phyloP scores from a whole-genome alignment of 805 yeast species.

The Pichia rugopelliculosa region DNA sequence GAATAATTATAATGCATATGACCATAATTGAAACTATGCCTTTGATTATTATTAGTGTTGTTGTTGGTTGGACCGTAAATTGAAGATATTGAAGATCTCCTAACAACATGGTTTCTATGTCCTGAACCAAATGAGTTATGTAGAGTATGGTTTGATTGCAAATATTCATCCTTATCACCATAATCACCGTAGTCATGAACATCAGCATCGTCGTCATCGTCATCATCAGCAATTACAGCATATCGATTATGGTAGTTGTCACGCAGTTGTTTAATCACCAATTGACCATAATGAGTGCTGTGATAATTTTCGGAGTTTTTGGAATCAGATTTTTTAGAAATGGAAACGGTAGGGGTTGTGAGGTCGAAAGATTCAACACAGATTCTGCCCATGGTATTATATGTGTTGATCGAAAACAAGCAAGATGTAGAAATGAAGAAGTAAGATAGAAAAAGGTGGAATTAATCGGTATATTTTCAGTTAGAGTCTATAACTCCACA shows the following conservation, averaged over 20 bases:
- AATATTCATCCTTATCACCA: background rate
- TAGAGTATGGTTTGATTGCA: background rate
- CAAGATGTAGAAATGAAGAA: background rate
- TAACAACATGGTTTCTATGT: background rate
- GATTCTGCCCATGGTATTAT: slow-evolving; percentile 2
- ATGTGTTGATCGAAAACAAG: background rate
- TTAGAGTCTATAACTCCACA: too few relatives aligned
- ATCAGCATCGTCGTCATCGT: background rate
- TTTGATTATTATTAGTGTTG: background rate
- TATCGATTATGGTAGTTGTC: background rate
- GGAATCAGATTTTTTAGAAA: background rate
- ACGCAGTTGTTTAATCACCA: background rate
- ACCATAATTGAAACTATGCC: background rate
- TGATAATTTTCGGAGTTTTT: background rate
- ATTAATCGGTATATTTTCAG: too few relatives aligned
- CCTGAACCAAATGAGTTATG: background rate
- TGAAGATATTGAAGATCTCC: slow-evolving; percentile 15
- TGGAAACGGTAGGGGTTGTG: background rate
- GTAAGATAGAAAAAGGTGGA: too few relatives aligned
- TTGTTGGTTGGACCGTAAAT: slow-evolving; percentile 11
- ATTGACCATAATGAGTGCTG: background rate
- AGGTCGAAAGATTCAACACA: slow-evolving; percentile 3
- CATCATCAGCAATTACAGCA: background rate
- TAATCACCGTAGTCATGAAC: background rate
- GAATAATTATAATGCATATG: background rate